Evolutionary conservation across 2,329 filamentous ascomycete genomes (phyloP).

Genomic region (Colletotrichum sp.): DNA sequence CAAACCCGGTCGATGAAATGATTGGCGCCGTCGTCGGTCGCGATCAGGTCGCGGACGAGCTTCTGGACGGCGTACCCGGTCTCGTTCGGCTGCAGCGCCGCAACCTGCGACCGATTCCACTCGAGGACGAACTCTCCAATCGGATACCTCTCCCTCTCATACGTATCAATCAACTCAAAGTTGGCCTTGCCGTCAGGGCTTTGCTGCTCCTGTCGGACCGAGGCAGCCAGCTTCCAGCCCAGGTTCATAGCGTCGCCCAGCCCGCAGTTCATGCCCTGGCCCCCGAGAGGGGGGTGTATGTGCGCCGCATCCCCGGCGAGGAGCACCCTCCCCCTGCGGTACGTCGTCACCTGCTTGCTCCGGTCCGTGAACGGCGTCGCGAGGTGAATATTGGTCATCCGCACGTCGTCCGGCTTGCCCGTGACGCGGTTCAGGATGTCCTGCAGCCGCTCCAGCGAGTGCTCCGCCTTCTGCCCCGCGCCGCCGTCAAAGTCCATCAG

Average conservation of each 20-base stretch:
- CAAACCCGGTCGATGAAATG: conserved; percentile 35
- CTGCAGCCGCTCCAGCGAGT: conserved; percentile 26
- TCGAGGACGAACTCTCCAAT: conserved; percentile 43
- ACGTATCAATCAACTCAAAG: conserved; percentile 43
- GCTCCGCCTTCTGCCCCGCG: conserved; percentile 20
- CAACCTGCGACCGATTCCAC: conserved; percentile 41
- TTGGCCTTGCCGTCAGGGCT: conserved; percentile 34
- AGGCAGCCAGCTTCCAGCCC: conserved; percentile 50
- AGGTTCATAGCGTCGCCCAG: conserved; percentile 55
- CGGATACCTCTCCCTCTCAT: conserved; percentile 50
- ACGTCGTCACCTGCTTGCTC: conserved; percentile 46
- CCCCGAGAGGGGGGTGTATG: conserved; percentile 51
- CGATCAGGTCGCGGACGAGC: conserved; percentile 30
- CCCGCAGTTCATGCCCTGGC: conserved; percentile 57
- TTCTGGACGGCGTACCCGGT: conserved; percentile 24
- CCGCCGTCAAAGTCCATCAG: conserved; percentile 27
- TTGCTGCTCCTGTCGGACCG: neutral
- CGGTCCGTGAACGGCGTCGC: conserved; percentile 24
- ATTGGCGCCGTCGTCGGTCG: conserved; percentile 33
- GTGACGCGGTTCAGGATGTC: conserved; percentile 24
- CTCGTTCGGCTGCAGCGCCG: conserved; percentile 24
- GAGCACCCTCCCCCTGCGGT: conserved; percentile 56
- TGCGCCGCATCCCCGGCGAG: conserved; percentile 56
- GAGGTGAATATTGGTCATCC: conserved; percentile 28
- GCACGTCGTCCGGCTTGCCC: conserved; percentile 25